phyloP scores from a whole-genome alignment of 1,284 basidiomycete species.

The Ustilago nuda region DNA sequence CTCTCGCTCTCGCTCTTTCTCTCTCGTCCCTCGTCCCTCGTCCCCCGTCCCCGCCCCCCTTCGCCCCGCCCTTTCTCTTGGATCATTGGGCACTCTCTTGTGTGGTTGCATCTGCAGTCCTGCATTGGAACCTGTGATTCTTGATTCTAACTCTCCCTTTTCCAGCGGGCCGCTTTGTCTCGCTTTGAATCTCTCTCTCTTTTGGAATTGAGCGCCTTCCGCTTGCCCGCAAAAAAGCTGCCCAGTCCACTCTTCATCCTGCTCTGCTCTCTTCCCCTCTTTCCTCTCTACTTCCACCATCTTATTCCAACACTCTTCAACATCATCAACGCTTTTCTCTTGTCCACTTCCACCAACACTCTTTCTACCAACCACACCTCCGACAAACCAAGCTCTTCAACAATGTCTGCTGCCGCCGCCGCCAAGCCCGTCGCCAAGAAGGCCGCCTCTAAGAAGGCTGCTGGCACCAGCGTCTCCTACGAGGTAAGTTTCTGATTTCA shows the following conservation, averaged over 20 bases:
- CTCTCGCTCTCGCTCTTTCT: background rate
- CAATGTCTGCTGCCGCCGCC: constrained; percentile 56
- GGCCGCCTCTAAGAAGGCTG: constrained; percentile 59
- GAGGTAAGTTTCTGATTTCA: constrained; percentile 41
- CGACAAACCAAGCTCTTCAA: constrained; percentile 28
- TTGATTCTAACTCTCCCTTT: no score
- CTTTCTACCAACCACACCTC: constrained; percentile 28
- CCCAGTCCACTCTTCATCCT: constrained; percentile 8
- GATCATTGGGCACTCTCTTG: background rate
- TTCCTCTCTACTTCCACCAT: constrained; percentile 48
- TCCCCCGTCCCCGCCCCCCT: no score
- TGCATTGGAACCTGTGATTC: background rate
- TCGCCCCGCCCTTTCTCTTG: constrained; percentile 1
- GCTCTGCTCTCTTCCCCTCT: constrained; percentile 20
- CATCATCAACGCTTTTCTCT: constrained; percentile 25
- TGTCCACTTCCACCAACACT: constrained; percentile 15
- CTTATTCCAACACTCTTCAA: constrained; percentile 8
- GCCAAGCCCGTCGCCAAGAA: constrained; percentile 59
- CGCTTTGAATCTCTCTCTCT: background rate
- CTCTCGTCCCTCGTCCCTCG: background rate
- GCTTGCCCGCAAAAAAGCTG: constrained; percentile 17
- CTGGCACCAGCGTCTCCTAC: constrained; percentile 52
- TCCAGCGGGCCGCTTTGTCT: constrained; percentile 5
- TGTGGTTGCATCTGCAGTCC: constrained; percentile 7
- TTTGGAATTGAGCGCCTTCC: constrained; percentile 1